Conservation (phyloP, 2,329 filamentous ascomycete genomes). For the Beauveria caledonica region DNA sequence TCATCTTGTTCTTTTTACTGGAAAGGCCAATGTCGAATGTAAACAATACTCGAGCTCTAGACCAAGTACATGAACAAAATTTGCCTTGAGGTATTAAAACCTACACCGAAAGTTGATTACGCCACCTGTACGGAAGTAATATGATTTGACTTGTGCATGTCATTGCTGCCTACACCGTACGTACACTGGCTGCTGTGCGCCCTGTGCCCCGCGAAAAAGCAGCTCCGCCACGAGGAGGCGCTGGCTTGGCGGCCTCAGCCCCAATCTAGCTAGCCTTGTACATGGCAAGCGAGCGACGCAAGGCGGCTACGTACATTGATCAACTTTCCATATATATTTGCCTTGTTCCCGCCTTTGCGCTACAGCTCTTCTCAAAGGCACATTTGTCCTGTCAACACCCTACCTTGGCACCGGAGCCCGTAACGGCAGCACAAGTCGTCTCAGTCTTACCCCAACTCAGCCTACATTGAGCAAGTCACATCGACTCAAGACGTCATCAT, state of each 20-base stretch:
- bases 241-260: slow-evolving; percentile 3
- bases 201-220: not conserved
- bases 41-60: not conserved
- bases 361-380: too few species aligned
- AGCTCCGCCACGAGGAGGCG: slow-evolving; percentile 5
- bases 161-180: not conserved
- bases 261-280: not conserved
- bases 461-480: not conserved
- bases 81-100: not conserved
- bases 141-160: not conserved
- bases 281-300: not conserved
- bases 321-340: not conserved
- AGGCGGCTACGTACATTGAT: not conserved
- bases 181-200: not conserved
- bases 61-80: not conserved
- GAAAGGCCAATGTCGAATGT: too few species aligned
- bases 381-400: not conserved
- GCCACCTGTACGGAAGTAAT: not conserved
- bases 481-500: slow-evolving; percentile 23
- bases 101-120: too few species aligned
- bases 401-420: not conserved
- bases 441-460: not conserved
- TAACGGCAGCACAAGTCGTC: not conserved
- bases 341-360: not conserved
- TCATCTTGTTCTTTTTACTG: too few species aligned